These are phyloP conservation scores for Discostella pseudostelligera DNA, from an alignment of 108 stramenopile species.

Conservation along the genomic window DNA sequence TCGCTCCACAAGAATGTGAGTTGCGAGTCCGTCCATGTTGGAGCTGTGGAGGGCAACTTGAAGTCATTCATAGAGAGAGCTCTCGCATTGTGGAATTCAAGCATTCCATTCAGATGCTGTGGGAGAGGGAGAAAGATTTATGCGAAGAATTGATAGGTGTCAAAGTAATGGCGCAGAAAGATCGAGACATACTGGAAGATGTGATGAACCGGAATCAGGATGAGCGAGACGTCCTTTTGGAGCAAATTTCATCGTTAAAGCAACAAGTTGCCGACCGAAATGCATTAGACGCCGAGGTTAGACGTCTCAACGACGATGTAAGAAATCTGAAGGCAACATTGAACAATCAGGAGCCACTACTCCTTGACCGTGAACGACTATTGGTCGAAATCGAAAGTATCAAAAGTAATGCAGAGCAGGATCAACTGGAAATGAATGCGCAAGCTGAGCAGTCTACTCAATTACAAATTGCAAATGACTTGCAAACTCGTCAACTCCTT, in stretches of 20 bases:
- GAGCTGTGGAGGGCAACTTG: constrained; percentile 44
- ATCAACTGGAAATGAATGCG: constrained; percentile 9
- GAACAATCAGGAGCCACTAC: constrained; percentile 25
- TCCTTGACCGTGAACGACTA: constrained; percentile 26
- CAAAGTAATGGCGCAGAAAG: constrained; percentile 32
- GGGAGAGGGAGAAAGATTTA: constrained; percentile 28
- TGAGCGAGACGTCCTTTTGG: constrained; percentile 26
- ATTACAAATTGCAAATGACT: constrained; percentile 15
- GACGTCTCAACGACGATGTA: constrained; percentile 10
- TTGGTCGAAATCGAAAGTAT: constrained; percentile 22
- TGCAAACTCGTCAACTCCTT: constrained; percentile 4
- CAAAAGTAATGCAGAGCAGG: constrained; percentile 11
- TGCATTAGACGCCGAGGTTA: constrained; percentile 24
- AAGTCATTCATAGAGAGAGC: constrained; percentile 49
- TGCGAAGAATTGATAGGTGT: constrained; percentile 27
- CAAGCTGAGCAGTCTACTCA: constrained; percentile 8
- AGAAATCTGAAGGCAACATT: constrained; percentile 16
- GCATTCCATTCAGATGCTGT: constrained; percentile 25
- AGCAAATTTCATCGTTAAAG: constrained; percentile 34
- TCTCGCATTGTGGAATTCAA: constrained; percentile 42
- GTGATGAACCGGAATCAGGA: constrained; percentile 11
- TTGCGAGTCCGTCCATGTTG: constrained; percentile 36
- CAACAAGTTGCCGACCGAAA: constrained; percentile 32
- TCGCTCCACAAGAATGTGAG: constrained; percentile 53
- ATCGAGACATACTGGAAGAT: constrained; percentile 15